Percentiles rank a stretch among this genome's conserved stretches.
Evolutionary conservation across 441 rosid species (phyloP).

Genomic region (Croton laevigatus): DNA sequence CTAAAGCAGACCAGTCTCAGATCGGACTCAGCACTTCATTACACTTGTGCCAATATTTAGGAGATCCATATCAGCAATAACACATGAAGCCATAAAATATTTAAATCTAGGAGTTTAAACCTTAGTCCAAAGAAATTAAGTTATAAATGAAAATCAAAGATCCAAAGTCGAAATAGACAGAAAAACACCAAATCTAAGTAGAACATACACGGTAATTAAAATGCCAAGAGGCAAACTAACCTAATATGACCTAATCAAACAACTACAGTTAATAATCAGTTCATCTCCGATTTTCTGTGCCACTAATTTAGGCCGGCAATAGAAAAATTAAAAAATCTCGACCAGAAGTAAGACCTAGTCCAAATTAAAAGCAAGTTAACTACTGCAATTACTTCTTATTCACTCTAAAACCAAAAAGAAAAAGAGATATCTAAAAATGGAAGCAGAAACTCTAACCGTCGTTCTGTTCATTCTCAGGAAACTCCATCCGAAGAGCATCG

Average conservation of each 20-base stretch:
- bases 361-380: neutral
- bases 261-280: neutral
- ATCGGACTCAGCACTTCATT: neutral
- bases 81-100: neutral
- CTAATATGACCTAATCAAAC: neutral
- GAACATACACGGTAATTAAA: neutral
- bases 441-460: constrained; percentile 31
- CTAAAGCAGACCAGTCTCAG: neutral
- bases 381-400: neutral
- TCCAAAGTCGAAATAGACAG: neutral
- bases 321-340: neutral
- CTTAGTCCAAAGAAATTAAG: neutral
- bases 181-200: neutral
- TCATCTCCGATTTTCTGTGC: no score
- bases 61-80: neutral
- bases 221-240: neutral
- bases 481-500: constrained; percentile 52
- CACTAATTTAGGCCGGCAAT: no score
- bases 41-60: neutral
- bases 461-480: constrained; percentile 45
- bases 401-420: neutral
- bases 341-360: neutral
- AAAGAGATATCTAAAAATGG: neutral
- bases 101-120: constrained; percentile 12
- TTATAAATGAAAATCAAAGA: neutral